Evolutionary conservation across 371 early-diverging fungal genomes (phyloP).

Genomic region (Syncephalastrum racemosum): DNA sequence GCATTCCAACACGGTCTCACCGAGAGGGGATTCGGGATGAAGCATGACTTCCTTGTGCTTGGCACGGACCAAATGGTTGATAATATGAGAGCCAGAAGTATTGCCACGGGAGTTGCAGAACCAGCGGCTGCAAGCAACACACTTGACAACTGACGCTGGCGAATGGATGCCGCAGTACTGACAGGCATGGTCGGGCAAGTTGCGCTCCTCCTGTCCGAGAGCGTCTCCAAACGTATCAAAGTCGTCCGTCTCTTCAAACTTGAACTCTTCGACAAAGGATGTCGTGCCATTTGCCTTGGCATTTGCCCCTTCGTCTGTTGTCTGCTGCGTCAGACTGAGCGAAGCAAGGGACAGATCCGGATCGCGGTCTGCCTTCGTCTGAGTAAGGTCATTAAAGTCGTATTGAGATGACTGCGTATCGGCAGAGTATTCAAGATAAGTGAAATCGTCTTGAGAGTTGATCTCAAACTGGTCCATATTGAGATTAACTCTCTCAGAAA

Average conservation of each 20-base stretch:
- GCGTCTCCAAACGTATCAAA: slow-evolving; percentile 48
- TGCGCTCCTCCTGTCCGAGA: slow-evolving; percentile 45
- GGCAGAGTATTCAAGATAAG: slow-evolving; percentile 53
- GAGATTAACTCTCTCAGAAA: background rate
- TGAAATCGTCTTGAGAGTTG: slow-evolving; percentile 53
- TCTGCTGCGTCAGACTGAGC: slow-evolving; percentile 19
- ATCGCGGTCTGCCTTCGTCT: slow-evolving; percentile 30
- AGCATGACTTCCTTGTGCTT: slow-evolving; percentile 94
- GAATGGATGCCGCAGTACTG: slow-evolving; percentile 94
- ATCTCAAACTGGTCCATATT: slow-evolving; percentile 54
- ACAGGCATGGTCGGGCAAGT: slow-evolving; percentile 87
- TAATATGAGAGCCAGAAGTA: slow-evolving; percentile 94
- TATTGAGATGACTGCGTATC: slow-evolving; percentile 67
- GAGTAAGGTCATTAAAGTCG: slow-evolving; percentile 58
- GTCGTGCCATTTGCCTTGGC: slow-evolving; percentile 26
- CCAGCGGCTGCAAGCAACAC: slow-evolving; percentile 92
- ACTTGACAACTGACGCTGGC: slow-evolving; percentile 89
- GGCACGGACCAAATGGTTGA: slow-evolving; percentile 93
- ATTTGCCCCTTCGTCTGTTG: slow-evolving; percentile 19
- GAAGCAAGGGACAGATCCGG: slow-evolving; percentile 35
- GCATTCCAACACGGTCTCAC: slow-evolving; percentile 94
- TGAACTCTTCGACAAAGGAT: slow-evolving; percentile 38
- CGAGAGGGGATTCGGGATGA: slow-evolving; percentile 89
- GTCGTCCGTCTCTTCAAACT: slow-evolving; percentile 52
- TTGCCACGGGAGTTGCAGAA: slow-evolving; percentile 96